These are phyloP conservation scores for Biscutella auriculata DNA, from an alignment of 441 rosid genomes.

Conservation along the genomic window DNA sequence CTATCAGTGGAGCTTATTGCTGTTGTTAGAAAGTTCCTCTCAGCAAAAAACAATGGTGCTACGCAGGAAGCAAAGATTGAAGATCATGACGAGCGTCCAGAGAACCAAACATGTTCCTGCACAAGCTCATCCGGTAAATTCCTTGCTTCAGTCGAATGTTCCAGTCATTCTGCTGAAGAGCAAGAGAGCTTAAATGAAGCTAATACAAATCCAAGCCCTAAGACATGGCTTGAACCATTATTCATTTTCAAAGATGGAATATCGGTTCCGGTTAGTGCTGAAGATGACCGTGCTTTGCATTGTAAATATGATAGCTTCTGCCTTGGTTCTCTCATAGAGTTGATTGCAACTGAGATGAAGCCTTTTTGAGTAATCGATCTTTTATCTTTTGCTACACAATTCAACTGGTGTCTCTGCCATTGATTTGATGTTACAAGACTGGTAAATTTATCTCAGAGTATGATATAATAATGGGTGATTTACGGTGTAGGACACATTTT, in stretches of 20 bases:
- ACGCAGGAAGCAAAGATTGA: slow-evolving; percentile 16
- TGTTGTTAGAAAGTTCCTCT: slow-evolving; percentile 37
- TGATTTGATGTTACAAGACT: slow-evolving; percentile 14
- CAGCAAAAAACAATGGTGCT: slow-evolving; percentile 18
- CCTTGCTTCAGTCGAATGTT: slow-evolving; percentile 35
- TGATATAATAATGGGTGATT: no score
- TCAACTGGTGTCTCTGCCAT: slow-evolving; percentile 1
- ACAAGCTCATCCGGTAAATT: slow-evolving; percentile 23
- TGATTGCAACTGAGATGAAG: slow-evolving; percentile 43
- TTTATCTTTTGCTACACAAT: slow-evolving; percentile 11
- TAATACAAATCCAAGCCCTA: slow-evolving; percentile 11
- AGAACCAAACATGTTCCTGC: slow-evolving; percentile 32
- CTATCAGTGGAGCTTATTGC: slow-evolving; percentile 61
- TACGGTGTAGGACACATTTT: no score
- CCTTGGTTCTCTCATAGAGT: slow-evolving; percentile 59
- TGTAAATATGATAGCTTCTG: slow-evolving; percentile 57
- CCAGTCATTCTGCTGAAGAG: slow-evolving; percentile 36
- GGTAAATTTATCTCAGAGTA: not conserved
- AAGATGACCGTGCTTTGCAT: slow-evolving; percentile 30
- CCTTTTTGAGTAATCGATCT: slow-evolving; percentile 28
- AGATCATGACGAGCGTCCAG: slow-evolving; percentile 21
- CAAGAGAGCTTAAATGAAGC: slow-evolving; percentile 16
- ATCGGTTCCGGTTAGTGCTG: slow-evolving; percentile 38
- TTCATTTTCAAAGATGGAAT: slow-evolving; percentile 68
- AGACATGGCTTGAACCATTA: slow-evolving; percentile 26